phyloP scores from a whole-genome alignment of 2,329 filamentous ascomycete species.

The Phyllosticta citriasiana region DNA sequence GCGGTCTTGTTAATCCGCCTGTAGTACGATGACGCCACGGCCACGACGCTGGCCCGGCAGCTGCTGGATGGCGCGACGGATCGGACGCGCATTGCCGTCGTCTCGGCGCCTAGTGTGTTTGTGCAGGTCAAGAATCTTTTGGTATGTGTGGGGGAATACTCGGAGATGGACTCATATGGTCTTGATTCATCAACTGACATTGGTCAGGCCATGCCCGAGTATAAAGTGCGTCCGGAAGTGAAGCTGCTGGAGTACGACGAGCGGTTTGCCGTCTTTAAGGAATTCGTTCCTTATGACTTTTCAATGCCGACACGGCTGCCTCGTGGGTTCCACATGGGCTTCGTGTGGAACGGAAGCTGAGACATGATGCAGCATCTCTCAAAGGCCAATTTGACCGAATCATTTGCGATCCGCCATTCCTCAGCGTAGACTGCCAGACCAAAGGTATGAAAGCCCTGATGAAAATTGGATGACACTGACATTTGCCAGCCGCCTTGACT shows the following conservation, averaged over 20 bases:
- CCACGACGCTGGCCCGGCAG: constrained; percentile 51
- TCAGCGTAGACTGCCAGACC: constrained; percentile 71
- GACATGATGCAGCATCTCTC: constrained; percentile 35
- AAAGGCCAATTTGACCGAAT: constrained; percentile 59
- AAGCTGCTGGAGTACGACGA: constrained; percentile 64
- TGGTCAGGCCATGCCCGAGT: constrained; percentile 12
- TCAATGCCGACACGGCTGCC: constrained; percentile 57
- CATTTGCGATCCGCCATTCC: constrained; percentile 69
- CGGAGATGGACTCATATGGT: background rate
- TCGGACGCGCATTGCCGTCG: constrained; percentile 53
- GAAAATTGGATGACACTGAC: background rate
- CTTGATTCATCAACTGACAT: background rate
- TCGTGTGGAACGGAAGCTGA: background rate
- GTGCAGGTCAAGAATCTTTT: constrained; percentile 63
- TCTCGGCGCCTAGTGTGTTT: constrained; percentile 70
- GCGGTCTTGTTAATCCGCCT: background rate
- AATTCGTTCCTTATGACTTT: constrained; percentile 69
- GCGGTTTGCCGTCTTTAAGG: constrained; percentile 62
- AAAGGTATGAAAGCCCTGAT: constrained; percentile 43
- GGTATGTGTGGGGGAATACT: constrained; percentile 31
- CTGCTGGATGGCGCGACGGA: constrained; percentile 52
- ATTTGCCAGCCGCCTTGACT: constrained; percentile 54
- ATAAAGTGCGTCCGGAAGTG: constrained; percentile 42
- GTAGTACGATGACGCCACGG: constrained; percentile 64
- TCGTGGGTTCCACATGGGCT: constrained; percentile 25